Evolutionary conservation across 805 yeast genomes (phyloP).

Genomic region (Debaryomyces tyrocola): DNA sequence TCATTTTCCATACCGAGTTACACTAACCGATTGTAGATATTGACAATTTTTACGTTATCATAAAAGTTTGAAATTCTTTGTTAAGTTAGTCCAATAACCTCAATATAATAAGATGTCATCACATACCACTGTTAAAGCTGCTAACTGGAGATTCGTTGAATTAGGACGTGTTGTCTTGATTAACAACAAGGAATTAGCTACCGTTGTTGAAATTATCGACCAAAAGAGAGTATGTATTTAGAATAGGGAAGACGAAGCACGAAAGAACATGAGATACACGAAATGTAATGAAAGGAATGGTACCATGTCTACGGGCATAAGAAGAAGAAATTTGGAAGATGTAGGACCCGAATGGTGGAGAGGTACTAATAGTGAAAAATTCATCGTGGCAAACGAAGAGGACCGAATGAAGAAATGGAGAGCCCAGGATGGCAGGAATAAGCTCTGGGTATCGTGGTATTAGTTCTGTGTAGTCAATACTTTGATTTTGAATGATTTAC

Average conservation of each 20-base stretch:
- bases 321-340: background rate
- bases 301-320: background rate
- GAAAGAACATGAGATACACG: background rate
- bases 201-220: conserved; percentile 98
- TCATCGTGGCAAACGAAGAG: background rate
- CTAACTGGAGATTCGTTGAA: conserved; percentile 99
- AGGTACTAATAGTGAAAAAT: background rate
- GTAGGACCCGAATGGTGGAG: background rate
- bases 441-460: background rate
- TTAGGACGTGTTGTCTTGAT: conserved; percentile 98
- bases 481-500: conserved; percentile 13
- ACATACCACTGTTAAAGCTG: conserved; percentile 77
- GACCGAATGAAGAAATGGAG: background rate
- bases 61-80: conserved; percentile 1
- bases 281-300: too few species aligned
- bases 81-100: conserved; percentile 6
- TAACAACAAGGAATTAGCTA: conserved; percentile 84
- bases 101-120: conserved; percentile 25
- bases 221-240: conserved; percentile 87
- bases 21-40: background rate
- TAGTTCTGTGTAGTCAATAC: too few species aligned
- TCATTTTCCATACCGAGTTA: background rate
- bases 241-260: background rate
- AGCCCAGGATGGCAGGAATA: background rate
- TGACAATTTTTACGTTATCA: background rate